Conservation (phyloP, 108 stramenopile genomes). For the Nannochloropsis gaditana region DNA sequence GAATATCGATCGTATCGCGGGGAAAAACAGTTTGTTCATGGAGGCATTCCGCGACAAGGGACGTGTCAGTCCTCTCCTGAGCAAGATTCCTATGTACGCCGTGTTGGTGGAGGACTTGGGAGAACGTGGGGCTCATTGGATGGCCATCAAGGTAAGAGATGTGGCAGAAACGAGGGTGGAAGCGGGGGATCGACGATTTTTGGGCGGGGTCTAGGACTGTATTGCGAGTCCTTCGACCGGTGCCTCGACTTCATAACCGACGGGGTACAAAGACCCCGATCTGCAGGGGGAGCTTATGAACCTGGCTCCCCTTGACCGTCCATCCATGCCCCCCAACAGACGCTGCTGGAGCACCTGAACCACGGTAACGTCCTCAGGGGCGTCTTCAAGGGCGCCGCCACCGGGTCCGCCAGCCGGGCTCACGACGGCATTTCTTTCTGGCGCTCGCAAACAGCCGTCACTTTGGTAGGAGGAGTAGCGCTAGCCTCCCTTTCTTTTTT, state of each 20-base stretch:
- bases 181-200: not conserved
- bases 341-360: not conserved
- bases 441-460: not conserved
- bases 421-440: not conserved
- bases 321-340: not conserved
- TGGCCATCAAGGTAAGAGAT: conserved; percentile 41
- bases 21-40: conserved; percentile 74
- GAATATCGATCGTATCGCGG: conserved; percentile 69
- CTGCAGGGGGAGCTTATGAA: no score
- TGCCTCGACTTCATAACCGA: no score
- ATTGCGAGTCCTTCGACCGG: no score
- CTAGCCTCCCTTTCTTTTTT: not conserved
- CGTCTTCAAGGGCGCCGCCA: not conserved
- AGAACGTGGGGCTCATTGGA: conserved; percentile 69
- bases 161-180: not conserved
- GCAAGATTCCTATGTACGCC: conserved; percentile 69
- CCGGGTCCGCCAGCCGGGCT: not conserved
- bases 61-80: conserved; percentile 66
- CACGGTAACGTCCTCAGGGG: not conserved
- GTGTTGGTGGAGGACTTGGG: conserved; percentile 89
- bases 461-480: not conserved
- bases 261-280: no score
- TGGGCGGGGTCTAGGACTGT: no score
- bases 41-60: conserved; percentile 83
- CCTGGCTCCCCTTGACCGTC: no score